Base-by-base conservation (phyloP, 2,329 filamentous ascomycete genomes). In the Calonectria henricotiae region DNA sequence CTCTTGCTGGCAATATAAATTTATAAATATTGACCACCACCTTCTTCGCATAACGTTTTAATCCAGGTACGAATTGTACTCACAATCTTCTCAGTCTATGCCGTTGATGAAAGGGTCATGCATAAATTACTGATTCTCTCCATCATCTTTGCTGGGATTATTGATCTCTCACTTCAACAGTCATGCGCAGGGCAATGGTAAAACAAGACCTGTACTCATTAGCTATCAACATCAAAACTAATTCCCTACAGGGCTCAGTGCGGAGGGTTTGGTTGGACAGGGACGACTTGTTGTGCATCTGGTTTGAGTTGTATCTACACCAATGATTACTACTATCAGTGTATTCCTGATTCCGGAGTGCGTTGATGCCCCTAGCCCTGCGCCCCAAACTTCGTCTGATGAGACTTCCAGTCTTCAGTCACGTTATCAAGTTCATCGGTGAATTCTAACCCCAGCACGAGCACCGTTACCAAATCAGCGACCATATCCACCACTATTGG, bases 281-380 rank as follows among this genome's bases (percentile, higher is more conserved):
- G 62, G 39, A 49, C 62, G 12, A 65, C 62, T 47, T 65, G 62
- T 20, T 65, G 62, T 27, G 27, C n/a, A 3, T 39, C 62, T 17
- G 62, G 49, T 6, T 65, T 37, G 6, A 37, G 1, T 46, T 65
- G 62, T 4, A n/a, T 37, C 27, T 65, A 65, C 49, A 65, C 49
- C 12, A 65, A 65, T 46, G 62, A 65, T 17, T 65, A 39, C 20
- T 65, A 65, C 8, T 58, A 17, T 43, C 62, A 65, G 27, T 65
- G 62, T 46, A 25, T 65, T 23, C 62, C 49, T 47, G 39, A 27
- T 39, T 30, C 62, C 6, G 62, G 30, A 39, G 62, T 65, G 23
- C 8, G 62, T 65, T 54, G 5, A 51, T 51, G n/a, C 30, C 27
- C 9, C 39, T n/a, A 5, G 13, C 7, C 43, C 25, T 12, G 15